Base-by-base conservation (phyloP, 164 flowering plant species). In the Akebia trifoliata region DNA sequence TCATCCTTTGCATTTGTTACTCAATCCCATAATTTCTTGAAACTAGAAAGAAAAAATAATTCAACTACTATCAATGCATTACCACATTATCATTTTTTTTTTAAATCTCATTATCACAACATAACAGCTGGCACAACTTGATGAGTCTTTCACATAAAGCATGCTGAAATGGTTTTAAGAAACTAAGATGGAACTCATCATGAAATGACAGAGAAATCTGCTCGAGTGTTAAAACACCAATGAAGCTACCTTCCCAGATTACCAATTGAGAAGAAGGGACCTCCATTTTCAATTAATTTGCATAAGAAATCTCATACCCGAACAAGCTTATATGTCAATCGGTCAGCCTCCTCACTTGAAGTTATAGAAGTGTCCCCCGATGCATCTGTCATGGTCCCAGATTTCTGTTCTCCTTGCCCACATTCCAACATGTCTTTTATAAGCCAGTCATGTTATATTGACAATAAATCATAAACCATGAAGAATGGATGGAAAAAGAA, bases 251-350 rank as follows among this genome's bases (percentile, higher is more conserved):
- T 52, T 35, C n/a, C 54, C 34, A 34, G 15, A 50, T 29, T 17
- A 35, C 56, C 8, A 52, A 21, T 12, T 43, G 21, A 57, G 20
- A 30, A 30, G 20, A 34, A 30, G 8, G 4, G n/a, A 24, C n/a
- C n/a, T 6, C 34, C 10, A 54, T 21, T 10, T n/a, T 48, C 22
- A 17, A 28, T 26, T 10, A 56, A 43, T 26, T 44, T 40, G 39
- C 37, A 6, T 15, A 28, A 42, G 15, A 60, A 24, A 48, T 15
- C 12, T 12, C 58, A 47, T 74, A 74, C 77, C 74, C 45, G 69
- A 26, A 59, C 44, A 58, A 60, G 57, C 50, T 57, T 63, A 57
- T 66, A 56, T 3, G 63, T 31, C 36, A 65, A 62, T 57, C 34
- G 54, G 37, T 57, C 52, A 26, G 29, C 54, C 29, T 29, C 54